Base-by-base conservation (phyloP, 176 grass and related monocot species). In the Oryza nivara region DNA sequence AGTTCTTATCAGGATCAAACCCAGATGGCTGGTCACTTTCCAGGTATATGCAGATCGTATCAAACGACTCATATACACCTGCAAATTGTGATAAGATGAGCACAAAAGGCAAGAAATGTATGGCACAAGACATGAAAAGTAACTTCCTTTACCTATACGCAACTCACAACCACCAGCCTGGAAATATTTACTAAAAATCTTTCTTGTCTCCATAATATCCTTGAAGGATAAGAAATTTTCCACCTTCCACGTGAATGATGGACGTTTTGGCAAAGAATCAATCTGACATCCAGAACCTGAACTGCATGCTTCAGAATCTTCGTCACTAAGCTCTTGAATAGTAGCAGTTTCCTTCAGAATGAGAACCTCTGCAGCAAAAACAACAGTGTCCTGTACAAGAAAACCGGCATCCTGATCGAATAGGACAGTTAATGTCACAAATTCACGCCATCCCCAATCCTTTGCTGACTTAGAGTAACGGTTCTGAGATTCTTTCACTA, bases 151-250 rank as follows among this genome's bases (percentile, higher is more conserved):
- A 98, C 96, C 96, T 98, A 98, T 98, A 83, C 96, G 96, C 88
- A 98, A 83, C 67, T 98, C 96, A 87, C 96, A 98, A 41, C 84
- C 96, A 16, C 91, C 96, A 90, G 83, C 93, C 38, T 92, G 87
- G 84, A 98, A 98, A 88, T 95, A 96, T 71, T 98, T 98, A 85
- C 96, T 98, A 65, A 98, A 98, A 68, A 96, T 98, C 67, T 98
- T 98, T 68, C 96, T 88, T n/a, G 93, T 92, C 75, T 96, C 93
- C 93, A 95, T 98, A 76, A 98, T 98, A 58, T 98, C 96, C 79
- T 98, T 98, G 46, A 98, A 98, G 1, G 91, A 90, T 76, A 95
- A 89, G 78, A 98, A 96, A 85, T 95, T 98, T 87, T 98, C 96
- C 36, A 98, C 93, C 92, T 93, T 98, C 96, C 96, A 98, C 58